phyloP scores from a whole-genome alignment of 2,329 filamentous ascomycete genomes.

The Nemania abortiva region DNA sequence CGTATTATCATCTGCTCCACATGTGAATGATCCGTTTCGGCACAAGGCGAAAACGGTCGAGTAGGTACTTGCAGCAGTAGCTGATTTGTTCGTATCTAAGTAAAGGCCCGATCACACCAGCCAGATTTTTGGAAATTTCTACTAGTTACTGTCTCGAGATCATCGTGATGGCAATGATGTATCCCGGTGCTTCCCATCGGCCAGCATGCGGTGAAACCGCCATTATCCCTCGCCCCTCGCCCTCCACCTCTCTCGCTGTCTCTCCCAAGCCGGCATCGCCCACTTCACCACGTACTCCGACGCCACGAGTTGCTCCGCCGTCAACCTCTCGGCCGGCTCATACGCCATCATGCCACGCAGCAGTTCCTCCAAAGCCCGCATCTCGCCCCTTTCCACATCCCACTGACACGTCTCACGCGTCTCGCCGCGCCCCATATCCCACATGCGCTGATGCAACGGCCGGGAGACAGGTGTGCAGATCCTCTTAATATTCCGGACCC shows the following conservation, averaged over 20 bases:
- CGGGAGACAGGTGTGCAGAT: conserved; percentile 34
- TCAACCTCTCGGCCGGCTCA: conserved; percentile 39
- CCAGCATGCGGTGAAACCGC: conserved; percentile 8
- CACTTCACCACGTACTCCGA: conserved; percentile 25
- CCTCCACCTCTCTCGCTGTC: conserved; percentile 30
- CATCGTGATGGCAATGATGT: conserved; percentile 13
- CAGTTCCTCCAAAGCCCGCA: conserved; percentile 36
- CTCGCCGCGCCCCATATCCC: conserved; percentile 30
- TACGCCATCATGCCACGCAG: conserved; percentile 39
- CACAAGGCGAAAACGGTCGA: conserved; percentile 11
- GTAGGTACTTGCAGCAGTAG: not conserved
- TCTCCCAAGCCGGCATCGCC: conserved; percentile 27
- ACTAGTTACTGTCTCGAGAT: conserved; percentile 9
- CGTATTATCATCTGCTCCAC: conserved; percentile 4
- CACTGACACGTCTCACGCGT: conserved; percentile 32
- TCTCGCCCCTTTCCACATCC: conserved; percentile 36
- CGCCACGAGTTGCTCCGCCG: conserved; percentile 28
- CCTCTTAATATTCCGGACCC: conserved; percentile 23
- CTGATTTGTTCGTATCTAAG: conserved; percentile 14
- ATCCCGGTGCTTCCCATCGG: conserved; percentile 11
- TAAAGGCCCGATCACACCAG: conserved; percentile 2
- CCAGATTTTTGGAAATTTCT: conserved; percentile 10
- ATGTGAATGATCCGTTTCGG: conserved; percentile 6
- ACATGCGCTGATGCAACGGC: conserved; percentile 27
- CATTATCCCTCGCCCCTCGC: conserved; percentile 24